Percentiles rank a stretch among this genome's conserved stretches.
Conservation (phyloP, 164 flowering plant genomes). For the Brasenia schreberi region DNA sequence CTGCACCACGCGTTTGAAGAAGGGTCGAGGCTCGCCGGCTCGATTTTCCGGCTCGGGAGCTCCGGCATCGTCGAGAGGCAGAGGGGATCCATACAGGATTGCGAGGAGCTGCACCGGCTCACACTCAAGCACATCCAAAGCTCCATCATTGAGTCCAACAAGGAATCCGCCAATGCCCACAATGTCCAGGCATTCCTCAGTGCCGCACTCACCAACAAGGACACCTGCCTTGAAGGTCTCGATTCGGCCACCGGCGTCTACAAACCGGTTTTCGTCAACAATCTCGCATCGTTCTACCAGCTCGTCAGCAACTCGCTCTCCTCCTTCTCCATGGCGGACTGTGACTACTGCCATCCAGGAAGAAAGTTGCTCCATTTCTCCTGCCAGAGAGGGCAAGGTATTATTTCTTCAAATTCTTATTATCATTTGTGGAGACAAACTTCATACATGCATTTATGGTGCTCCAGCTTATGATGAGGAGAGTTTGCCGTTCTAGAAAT, state of each 20-base stretch:
- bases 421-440: too few relatives aligned
- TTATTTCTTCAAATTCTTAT: too few relatives aligned
- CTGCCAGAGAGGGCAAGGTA: too few relatives aligned
- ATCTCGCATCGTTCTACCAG: slow-evolving; percentile 31
- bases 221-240: slow-evolving; percentile 80
- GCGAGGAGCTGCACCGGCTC: background rate
- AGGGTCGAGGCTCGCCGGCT: background rate
- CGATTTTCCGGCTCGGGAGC: background rate
- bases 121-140: background rate
- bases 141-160: background rate
- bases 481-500: too few relatives aligned
- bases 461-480: too few relatives aligned
- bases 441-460: too few relatives aligned
- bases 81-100: background rate
- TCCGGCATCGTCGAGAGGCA: background rate
- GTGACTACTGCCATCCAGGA: too few relatives aligned
- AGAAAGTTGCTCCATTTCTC: too few relatives aligned
- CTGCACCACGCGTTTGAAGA: background rate
- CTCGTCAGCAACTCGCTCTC: slow-evolving; percentile 61
- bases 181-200: slow-evolving; percentile 89
- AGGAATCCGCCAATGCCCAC: slow-evolving; percentile 4
- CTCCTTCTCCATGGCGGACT: slow-evolving; percentile 20
- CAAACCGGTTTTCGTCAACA: slow-evolving; percentile 30
- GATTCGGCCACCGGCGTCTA: slow-evolving; percentile 28
- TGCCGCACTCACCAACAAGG: slow-evolving; percentile 82